Percentiles rank a stretch among this genome's conserved stretches.
These are phyloP conservation scores for Exophiala aquamarina DNA, from an alignment of 2,329 filamentous ascomycete genomes.

Conservation along the genomic window DNA sequence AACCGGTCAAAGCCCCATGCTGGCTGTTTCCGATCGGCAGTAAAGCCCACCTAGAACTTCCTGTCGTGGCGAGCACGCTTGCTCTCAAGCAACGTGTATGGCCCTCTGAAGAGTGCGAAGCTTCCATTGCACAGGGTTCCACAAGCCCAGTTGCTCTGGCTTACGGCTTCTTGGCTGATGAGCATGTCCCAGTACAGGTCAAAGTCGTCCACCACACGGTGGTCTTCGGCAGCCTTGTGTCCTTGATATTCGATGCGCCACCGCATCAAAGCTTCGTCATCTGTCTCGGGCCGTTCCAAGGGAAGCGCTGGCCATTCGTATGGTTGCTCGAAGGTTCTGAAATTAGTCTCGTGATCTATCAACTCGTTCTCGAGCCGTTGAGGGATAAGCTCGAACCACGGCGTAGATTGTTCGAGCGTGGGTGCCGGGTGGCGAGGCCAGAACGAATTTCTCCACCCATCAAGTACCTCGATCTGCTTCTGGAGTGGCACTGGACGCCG, in stretches of 20 bases:
- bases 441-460: background rate
- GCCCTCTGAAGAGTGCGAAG: conserved; percentile 12
- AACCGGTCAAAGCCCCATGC: conserved; percentile 1
- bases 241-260: background rate
- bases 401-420: background rate
- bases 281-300: too few species aligned
- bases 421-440: background rate
- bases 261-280: too few species aligned
- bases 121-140: conserved; percentile 4
- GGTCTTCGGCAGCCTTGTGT: background rate
- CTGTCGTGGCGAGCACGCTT: background rate
- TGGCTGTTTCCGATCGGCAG: conserved; percentile 2
- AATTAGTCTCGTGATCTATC: too few species aligned
- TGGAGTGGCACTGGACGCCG: background rate
- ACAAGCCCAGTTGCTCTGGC: conserved; percentile 18
- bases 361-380: too few species aligned
- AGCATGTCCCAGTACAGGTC: conserved; percentile 14
- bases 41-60: too few species aligned
- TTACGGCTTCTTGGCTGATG: conserved; percentile 16
- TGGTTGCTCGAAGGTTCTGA: conserved; percentile 2
- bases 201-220: background rate
- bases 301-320: conserved; percentile 6
- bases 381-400: conserved; percentile 11
- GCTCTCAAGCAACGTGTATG: conserved; percentile 5
- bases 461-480: background rate